These are phyloP conservation scores for Otatea glauca DNA, from an alignment of 176 grass and related monocot genomes.

Conservation along the genomic window DNA sequence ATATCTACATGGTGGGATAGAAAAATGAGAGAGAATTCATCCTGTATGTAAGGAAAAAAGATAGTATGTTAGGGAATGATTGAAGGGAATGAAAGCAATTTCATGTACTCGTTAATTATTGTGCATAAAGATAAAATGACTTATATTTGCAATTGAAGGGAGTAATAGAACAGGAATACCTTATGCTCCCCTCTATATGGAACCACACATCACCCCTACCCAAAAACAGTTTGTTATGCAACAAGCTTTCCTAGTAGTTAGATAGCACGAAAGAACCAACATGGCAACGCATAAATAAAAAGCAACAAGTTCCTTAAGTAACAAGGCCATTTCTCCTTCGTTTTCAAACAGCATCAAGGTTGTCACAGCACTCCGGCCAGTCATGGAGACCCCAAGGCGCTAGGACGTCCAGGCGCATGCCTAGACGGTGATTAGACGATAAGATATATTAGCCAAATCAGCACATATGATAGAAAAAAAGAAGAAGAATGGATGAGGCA, in stretches of 20 bases:
- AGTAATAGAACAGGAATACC: background rate
- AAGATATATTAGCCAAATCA: no score
- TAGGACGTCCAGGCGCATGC: no score
- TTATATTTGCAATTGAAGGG: background rate
- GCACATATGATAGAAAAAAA: no score
- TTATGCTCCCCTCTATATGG: background rate
- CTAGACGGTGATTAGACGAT: no score
- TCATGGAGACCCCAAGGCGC: no score
- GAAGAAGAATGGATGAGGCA: no score
- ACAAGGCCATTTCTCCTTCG: background rate
- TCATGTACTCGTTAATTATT: background rate
- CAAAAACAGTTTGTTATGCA: conserved; percentile 3
- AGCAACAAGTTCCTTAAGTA: background rate
- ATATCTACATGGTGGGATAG: background rate
- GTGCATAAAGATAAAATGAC: background rate
- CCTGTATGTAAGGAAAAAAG: background rate
- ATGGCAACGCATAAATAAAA: background rate
- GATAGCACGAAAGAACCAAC: background rate
- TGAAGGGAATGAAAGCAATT: background rate
- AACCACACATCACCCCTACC: background rate
- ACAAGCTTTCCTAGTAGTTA: conserved; percentile 4
- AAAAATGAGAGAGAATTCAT: background rate
- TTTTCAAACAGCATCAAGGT: background rate
- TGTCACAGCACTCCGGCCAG: no score
- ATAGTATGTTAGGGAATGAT: background rate